Base-by-base conservation (phyloP, 202 grass and related monocot genomes). In the Brachypodium distachyon region DNA sequence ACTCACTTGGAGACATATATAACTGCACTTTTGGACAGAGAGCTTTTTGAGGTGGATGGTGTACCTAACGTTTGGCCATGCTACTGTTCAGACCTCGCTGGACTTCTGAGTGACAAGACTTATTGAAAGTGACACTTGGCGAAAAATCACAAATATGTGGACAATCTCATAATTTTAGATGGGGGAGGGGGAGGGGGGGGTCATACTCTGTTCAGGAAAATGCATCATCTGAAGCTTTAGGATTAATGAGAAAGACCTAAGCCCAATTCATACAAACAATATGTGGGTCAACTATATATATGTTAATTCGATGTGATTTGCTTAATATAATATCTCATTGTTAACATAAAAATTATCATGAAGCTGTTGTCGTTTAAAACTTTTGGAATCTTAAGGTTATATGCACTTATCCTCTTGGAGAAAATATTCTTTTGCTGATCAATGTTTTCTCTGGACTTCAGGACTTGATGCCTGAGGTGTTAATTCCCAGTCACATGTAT, bases 401-500 rank as follows among this genome's bases (percentile, higher is more conserved):
- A n/a, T n/a, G 65, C 65, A 47, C 65, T 48, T 61, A n/a, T 69
- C 43, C 37, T 13, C 0, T 21, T n/a, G n/a, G 7, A 4, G 32
- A 46, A 46, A 60, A 7, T 46, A 60, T 19, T 36, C 31, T 17
- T 83, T 42, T 78, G 28, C 11, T 69, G 21, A 77, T 40, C 13
- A 23, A 77, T 72, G 44, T 22, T 40, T 74, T 3, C 54, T 29
- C 60, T 12, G 40, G 14, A 33, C 65, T 72, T 47, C 31, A 82
- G 67, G 67, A 82, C 25, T 61, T 87, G 79, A 82, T 72, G 67
- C 59, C 59, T 61, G 73, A 67, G 85, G 77, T 70, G 84, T 63
- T 67, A 90, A 36, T 36, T 36, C n/a, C n/a, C n/a, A n/a, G n/a
- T n/a, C n/a, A n/a, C n/a, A n/a, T n/a, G n/a, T n/a, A n/a, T n/a